Evolutionary conservation across 179 eudicot species (phyloP).

Genomic region (Drosera spatulata): DNA sequence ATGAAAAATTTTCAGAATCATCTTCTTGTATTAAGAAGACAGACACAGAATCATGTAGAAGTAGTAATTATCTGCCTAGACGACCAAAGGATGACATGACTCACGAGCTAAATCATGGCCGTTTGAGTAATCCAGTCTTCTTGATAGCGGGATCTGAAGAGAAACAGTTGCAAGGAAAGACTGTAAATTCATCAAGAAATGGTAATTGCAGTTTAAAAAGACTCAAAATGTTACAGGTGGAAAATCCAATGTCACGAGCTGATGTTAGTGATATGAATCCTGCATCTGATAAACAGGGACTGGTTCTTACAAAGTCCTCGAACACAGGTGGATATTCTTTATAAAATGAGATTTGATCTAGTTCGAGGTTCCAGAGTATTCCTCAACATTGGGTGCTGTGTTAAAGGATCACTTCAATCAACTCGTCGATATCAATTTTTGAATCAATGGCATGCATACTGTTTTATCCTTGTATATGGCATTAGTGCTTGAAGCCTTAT

Average conservation of each 20-base stretch:
- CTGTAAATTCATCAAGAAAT: constrained; percentile 34
- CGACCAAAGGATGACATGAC: constrained; percentile 18
- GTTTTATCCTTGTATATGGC: too few species aligned
- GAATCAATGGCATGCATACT: too few species aligned
- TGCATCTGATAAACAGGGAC: constrained; percentile 20
- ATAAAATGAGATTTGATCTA: background rate
- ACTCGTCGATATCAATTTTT: too few species aligned
- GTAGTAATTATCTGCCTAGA: constrained; percentile 19
- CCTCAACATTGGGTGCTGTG: too few species aligned
- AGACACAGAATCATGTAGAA: constrained; percentile 23
- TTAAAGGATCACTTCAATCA: too few species aligned
- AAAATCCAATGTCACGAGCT: constrained; percentile 18
- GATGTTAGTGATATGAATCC: constrained; percentile 32
- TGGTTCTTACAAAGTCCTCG: constrained; percentile 20
- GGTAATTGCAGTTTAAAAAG: constrained; percentile 40
- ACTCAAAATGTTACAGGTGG: constrained; percentile 39
- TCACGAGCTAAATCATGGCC: constrained; percentile 19
- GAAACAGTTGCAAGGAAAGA: constrained; percentile 38
- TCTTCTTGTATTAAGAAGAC: constrained; percentile 30
- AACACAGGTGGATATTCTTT: constrained; percentile 29
- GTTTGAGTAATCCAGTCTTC: constrained; percentile 14
- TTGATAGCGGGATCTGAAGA: constrained; percentile 29
- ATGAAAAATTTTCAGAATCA: constrained; percentile 21
- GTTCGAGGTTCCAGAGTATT: too few species aligned
- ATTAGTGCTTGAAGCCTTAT: too few species aligned